phyloP scores from a whole-genome alignment of 2,329 filamentous ascomycete species.

The Tolypocladium ophioglossoides region DNA sequence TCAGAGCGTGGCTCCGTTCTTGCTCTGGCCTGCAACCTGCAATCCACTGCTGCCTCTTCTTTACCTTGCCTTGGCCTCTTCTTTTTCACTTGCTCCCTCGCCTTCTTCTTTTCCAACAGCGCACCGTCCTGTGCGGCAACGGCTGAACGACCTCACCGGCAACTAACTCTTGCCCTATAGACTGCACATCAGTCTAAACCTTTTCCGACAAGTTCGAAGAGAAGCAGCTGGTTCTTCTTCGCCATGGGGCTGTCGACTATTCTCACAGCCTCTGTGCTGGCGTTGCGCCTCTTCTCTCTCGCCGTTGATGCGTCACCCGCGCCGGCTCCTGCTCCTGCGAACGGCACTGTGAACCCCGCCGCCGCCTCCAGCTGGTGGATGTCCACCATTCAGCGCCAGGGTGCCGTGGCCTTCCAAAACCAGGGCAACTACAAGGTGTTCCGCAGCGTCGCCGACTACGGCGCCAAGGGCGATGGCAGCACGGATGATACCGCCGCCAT shows the following conservation, averaged over 20 bases:
- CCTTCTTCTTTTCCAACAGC: not conserved
- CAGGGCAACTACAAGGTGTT: conserved; percentile 54
- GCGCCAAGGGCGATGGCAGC: conserved; percentile 54
- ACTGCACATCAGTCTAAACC: not conserved
- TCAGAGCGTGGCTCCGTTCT: not conserved
- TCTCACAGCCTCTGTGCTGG: conserved; percentile 30
- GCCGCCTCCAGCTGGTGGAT: conserved; percentile 57
- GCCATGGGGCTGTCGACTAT: conserved; percentile 34
- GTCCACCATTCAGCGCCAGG: conserved; percentile 56
- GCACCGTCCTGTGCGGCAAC: not conserved
- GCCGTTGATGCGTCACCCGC: conserved; percentile 21
- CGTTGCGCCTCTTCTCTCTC: conserved; percentile 29
- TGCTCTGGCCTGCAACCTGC: not conserved
- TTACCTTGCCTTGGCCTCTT: not conserved
- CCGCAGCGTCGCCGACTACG: conserved; percentile 68
- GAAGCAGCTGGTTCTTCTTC: conserved; percentile 21
- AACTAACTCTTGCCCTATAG: not conserved
- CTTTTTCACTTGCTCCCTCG: not conserved
- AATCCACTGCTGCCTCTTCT: not conserved
- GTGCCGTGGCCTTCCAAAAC: conserved; percentile 47
- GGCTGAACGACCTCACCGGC: not conserved
- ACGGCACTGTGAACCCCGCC: conserved; percentile 9
- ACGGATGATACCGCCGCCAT: conserved; percentile 85
- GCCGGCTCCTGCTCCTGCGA: conserved; percentile 8
- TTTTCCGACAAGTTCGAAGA: not conserved